Evolutionary conservation across 768 basidiomycete genomes (phyloP), one percentile per base, ranked within the genome.

Genomic region (Hypholoma fasciculare): DNA sequence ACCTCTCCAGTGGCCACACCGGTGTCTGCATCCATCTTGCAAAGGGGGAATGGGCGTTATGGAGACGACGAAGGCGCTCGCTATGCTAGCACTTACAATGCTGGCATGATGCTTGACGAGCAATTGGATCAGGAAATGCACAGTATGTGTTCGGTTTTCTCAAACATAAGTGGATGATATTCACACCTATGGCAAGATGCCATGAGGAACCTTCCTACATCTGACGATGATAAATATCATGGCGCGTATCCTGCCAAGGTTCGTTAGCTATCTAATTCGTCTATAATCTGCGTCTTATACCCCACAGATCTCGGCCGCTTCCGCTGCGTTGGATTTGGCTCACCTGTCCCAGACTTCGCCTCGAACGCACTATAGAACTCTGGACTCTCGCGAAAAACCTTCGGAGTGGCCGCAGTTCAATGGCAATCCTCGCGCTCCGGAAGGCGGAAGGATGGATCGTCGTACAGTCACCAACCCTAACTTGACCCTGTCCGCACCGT

Each of bases 351-450:
- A 92, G 69, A 89, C 89, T 6, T 88, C 90, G 13, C 86, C 89
- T 23, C 82, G 86, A 30, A 74, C 82, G 49, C 84, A 83, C 49
- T 85, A 75, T 59, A 85, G 87, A 44, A 68, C 74, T 26, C 73
- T 82, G 60, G 87, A 89, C 36, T 72, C 78, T 48, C 78, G 83
- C 36, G 88, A 88, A 68, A 89, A 87, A 70, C 80, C 91, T 8
- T 94, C 94, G 1, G 95, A 97, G 70, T 98, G 96, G 96, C 92
- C 95, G 34, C 93, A 94, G 71, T 97, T 94, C 73, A 78, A 84
- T 47, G 83, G 82, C 26, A 79, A 80, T 48, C 69, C 80, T 44
- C 85, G 89, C 65, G 82, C 78, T 27, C 84, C 85, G 36, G 91
- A 92, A 38, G 77, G 78, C 12, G 67, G 74, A 42, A 82, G 88